A percentile compares a stretch with the other conserved stretches of the same genome.
Conservation (phyloP, 1,284 basidiomycete species). For the Apiotrichum gamsii region DNA sequence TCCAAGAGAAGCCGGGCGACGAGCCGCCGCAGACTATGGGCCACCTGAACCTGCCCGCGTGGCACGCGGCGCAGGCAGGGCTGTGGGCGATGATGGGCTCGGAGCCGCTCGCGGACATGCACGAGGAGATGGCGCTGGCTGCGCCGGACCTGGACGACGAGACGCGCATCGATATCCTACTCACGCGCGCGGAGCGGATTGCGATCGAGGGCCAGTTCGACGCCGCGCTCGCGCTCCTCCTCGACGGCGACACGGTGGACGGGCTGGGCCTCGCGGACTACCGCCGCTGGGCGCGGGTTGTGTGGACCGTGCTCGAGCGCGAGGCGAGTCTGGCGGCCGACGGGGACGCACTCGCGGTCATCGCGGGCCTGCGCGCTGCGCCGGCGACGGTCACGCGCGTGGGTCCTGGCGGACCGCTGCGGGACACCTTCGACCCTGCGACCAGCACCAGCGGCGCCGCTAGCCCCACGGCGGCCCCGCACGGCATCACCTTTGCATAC, state of each 20-base stretch:
- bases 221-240: slow-evolving; percentile 28
- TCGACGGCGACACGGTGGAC: slow-evolving; percentile 18
- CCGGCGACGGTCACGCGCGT: slow-evolving; percentile 3
- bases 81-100: slow-evolving; percentile 38
- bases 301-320: slow-evolving; percentile 34
- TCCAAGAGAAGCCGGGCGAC: neutral
- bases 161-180: slow-evolving; percentile 7
- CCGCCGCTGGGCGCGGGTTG: slow-evolving; percentile 30
- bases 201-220: slow-evolving; percentile 22
- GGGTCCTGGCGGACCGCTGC: slow-evolving; percentile 23
- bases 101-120: slow-evolving; percentile 27
- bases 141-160: slow-evolving; percentile 8
- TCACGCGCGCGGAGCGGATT: slow-evolving; percentile 15
- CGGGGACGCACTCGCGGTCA: slow-evolving; percentile 10
- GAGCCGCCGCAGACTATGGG: slow-evolving; percentile 11
- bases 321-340: slow-evolving; percentile 22
- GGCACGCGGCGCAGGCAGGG: slow-evolving; percentile 36
- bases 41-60: slow-evolving; percentile 25
- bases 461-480: neutral
- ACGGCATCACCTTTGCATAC: slow-evolving; percentile 21
- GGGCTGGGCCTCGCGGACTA: slow-evolving; percentile 28
- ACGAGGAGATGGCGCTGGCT: slow-evolving; percentile 14
- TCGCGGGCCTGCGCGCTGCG: slow-evolving; percentile 19
- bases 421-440: slow-evolving; percentile 18
- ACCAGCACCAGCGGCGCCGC: no score